A percentile compares a stretch with the other conserved stretches of the same genome.
Conservation (phyloP, 2,329 filamentous ascomycete genomes). For the Pestalotiopsis sp. region DNA sequence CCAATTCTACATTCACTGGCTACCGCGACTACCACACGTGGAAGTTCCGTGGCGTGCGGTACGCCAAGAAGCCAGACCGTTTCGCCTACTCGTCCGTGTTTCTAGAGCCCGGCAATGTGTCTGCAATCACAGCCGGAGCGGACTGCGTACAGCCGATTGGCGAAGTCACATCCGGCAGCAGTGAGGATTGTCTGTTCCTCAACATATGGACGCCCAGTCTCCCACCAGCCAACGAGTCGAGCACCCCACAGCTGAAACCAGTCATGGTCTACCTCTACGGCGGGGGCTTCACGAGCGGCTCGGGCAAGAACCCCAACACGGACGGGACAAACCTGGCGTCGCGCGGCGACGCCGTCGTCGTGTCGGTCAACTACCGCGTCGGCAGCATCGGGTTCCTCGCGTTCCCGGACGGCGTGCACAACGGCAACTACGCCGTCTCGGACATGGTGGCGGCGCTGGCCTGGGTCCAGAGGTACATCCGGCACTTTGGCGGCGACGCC, state of each 20-base stretch:
- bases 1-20: neutral
- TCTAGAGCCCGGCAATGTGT: neutral
- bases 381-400: neutral
- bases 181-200: neutral
- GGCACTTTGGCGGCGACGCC: slow-evolving; percentile 35
- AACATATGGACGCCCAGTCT: neutral
- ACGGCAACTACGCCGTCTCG: neutral
- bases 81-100: neutral
- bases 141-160: neutral
- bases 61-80: neutral
- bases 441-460: slow-evolving; percentile 36
- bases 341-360: neutral
- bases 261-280: slow-evolving; percentile 1
- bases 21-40: neutral
- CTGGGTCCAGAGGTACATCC: slow-evolving; percentile 52
- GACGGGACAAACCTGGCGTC: neutral
- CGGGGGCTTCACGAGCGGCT: neutral
- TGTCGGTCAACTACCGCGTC: neutral
- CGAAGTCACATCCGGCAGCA: neutral
- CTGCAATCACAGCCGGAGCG: neutral
- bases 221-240: neutral
- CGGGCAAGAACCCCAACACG: neutral
- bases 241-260: neutral
- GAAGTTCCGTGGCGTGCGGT: neutral
- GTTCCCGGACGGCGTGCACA: neutral